Base-by-base conservation (phyloP, 441 rosid species). In the Flueggea neowawraea region DNA sequence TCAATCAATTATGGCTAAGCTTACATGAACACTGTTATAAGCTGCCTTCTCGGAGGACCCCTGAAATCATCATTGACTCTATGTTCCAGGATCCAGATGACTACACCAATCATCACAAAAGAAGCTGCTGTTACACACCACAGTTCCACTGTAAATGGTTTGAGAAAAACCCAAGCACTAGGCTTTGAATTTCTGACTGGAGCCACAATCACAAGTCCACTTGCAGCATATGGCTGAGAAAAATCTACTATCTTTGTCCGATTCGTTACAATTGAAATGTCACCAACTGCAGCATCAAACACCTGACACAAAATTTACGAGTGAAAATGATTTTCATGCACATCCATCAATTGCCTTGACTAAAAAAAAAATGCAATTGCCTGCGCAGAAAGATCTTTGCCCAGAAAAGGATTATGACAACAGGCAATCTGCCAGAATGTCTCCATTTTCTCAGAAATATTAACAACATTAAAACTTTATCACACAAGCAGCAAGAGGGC, bases 151-250 rank as follows among this genome's bases (percentile, higher is more conserved):
- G 95, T 75, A 76, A 90, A 90, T 39, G 97, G 95, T 63, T 82
- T 72, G 52, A 90, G 79, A 69, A 90, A n/a, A 28, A 84, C 91
- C 91, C 93, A 90, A 54, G 88, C 79, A 73, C 70, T 73, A 13
- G 75, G 69, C 54, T 75, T 84, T 50, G 73, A 52, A 41, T 73
- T 69, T 10, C 57, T 60, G 55, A 79, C 47, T 1, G 87, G 88
- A 80, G 89, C 91, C 69, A 93, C 84, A 16, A 90, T 80, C 65
- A 90, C 98, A 22, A 93, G 95, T 68, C 98, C 98, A 5, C 88
- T 76, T 36, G 92, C 66, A 54, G 77, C 71, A 65, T 81, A 93
- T 16, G 97, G 97, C 85, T 90, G 98, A 70, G 91, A 81, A 67
- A 93, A 90, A 76, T 93, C 98, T 53, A 78, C 98, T 16, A 66